Percentiles rank a stretch among this genome's conserved stretches.
Evolutionary conservation across 2,329 filamentous ascomycete species (phyloP).

Genomic region (Microcyclospora tardicrescens): DNA sequence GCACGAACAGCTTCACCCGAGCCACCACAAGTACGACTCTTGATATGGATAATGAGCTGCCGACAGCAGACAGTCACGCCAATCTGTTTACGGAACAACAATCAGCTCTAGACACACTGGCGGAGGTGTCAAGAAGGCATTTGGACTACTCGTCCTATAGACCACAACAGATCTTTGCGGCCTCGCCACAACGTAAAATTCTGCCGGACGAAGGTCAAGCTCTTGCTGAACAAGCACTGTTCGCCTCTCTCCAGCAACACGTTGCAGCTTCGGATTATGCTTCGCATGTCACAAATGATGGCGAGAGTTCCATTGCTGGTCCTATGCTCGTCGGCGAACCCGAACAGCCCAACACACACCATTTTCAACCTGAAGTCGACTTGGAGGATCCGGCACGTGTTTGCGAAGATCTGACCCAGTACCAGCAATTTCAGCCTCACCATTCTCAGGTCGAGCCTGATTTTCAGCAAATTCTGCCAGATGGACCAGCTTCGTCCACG

Average conservation of each 20-base stretch:
- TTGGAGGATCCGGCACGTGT: no score
- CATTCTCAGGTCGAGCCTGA: background rate
- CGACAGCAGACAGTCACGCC: background rate
- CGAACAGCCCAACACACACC: background rate
- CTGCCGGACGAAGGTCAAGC: background rate
- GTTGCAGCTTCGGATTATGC: background rate
- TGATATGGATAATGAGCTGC: background rate
- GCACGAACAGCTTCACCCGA: background rate
- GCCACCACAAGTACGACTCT: background rate
- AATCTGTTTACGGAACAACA: conserved; percentile 38
- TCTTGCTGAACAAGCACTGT: conserved; percentile 4
- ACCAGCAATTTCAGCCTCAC: background rate
- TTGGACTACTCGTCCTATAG: conserved; percentile 46
- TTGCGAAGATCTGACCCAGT: background rate
- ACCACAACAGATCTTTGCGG: background rate
- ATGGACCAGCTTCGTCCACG: background rate
- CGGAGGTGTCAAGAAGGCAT: conserved; percentile 70
- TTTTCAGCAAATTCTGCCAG: background rate
- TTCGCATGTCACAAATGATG: no score
- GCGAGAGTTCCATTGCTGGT: no score
- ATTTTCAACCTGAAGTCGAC: background rate
- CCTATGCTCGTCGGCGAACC: background rate
- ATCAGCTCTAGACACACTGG: conserved; percentile 73
- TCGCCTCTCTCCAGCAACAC: conserved; percentile 2
- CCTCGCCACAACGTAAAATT: background rate